Conservation (phyloP, 164 flowering plant genomes). For the Piper longum region DNA sequence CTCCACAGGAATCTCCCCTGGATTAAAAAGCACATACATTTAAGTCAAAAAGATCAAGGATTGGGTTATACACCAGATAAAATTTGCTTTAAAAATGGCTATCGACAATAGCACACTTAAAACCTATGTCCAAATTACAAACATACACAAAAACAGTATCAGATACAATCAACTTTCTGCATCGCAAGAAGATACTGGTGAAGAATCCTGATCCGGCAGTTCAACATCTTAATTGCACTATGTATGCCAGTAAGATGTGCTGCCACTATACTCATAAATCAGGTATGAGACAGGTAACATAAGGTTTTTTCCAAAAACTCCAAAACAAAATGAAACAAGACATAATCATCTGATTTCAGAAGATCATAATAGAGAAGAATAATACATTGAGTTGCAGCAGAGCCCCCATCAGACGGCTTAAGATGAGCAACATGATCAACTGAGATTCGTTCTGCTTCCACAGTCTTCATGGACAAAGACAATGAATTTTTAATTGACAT, state of each 20-base stretch:
- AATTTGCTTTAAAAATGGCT: too few relatives aligned
- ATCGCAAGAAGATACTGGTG: slow-evolving; percentile 77
- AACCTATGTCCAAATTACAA: too few relatives aligned
- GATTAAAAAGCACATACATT: not conserved
- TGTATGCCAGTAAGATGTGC: slow-evolving; percentile 94
- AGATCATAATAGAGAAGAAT: not conserved
- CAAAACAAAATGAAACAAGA: not conserved
- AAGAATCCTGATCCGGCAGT: slow-evolving; percentile 75
- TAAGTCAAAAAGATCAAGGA: not conserved
- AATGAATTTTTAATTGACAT: not conserved
- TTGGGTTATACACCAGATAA: too few relatives aligned
- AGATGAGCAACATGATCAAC: slow-evolving; percentile 99
- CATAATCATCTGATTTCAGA: not conserved
- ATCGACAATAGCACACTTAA: too few relatives aligned
- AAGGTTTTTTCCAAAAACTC: not conserved
- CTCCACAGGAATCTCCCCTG: slow-evolving; percentile 81
- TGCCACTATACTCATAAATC: slow-evolving; percentile 57
- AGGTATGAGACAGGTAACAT: not conserved
- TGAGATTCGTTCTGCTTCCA: slow-evolving; percentile 93
- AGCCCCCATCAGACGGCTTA: slow-evolving; percentile 97
- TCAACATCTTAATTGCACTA: slow-evolving; percentile 96
- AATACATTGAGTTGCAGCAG: slow-evolving; percentile 89
- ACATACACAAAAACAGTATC: not conserved
- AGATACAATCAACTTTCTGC: slow-evolving; percentile 54
- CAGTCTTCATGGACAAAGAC: slow-evolving; percentile 41